Percentiles rank a stretch among this genome's conserved stretches.
Evolutionary conservation across 768 basidiomycete genomes (phyloP).

Genomic region (Leccinum uliginosum): DNA sequence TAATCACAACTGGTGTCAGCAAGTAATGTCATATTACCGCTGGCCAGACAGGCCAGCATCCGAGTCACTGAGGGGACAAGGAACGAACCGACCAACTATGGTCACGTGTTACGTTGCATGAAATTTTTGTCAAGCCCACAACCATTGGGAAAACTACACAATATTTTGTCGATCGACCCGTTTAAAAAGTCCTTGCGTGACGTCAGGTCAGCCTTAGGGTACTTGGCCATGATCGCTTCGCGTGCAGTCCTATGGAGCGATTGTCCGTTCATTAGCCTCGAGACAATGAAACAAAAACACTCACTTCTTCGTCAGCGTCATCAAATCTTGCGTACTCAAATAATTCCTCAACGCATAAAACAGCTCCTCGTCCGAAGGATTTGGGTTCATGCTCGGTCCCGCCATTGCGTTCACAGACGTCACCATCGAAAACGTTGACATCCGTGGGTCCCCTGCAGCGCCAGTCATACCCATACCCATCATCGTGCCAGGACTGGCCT

Average conservation of each 20-base stretch:
- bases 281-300: slow-evolving; percentile 24
- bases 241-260: slow-evolving; percentile 64
- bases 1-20: no score
- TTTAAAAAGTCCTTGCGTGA: slow-evolving; percentile 89
- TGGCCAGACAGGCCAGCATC: no score
- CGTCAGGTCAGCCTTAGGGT: slow-evolving; percentile 89
- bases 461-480: slow-evolving; percentile 32
- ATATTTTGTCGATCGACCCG: slow-evolving; percentile 86
- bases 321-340: slow-evolving; percentile 87
- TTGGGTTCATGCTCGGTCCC: slow-evolving; percentile 69
- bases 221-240: slow-evolving; percentile 79
- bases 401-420: slow-evolving; percentile 83
- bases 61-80: no score
- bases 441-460: slow-evolving; percentile 50
- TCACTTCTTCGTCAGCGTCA: slow-evolving; percentile 95
- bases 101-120: no score
- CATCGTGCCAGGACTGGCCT: slow-evolving; percentile 39
- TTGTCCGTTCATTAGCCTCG: neutral
- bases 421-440: slow-evolving; percentile 87
- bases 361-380: slow-evolving; percentile 85
- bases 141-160: no score
- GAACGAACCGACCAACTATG: no score
- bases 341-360: slow-evolving; percentile 77
- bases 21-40: no score
- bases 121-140: no score